phyloP scores from a whole-genome alignment of 805 yeast genomes.

The Yarrowia hollandica region DNA sequence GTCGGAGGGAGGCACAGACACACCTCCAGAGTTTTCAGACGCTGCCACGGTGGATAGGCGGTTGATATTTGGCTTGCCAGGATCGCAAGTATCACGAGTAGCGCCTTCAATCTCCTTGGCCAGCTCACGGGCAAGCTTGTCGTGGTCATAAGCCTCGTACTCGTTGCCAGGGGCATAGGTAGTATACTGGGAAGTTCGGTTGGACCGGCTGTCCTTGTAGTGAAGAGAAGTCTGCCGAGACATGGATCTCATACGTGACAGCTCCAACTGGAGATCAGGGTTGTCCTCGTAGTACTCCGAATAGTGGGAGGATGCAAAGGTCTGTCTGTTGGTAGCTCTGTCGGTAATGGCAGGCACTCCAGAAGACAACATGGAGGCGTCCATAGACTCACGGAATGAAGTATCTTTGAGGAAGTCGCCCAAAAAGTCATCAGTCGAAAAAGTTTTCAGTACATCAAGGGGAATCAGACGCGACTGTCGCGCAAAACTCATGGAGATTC shows the following conservation, averaged over 20 bases:
- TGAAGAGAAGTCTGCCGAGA: conserved; percentile 18
- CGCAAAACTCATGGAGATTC: conserved; percentile 25
- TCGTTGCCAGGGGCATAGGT: not conserved
- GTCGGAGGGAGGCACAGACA: conserved; percentile 17
- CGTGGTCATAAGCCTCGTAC: conserved; percentile 17
- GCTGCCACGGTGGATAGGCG: conserved; percentile 20
- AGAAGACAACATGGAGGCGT: conserved; percentile 19
- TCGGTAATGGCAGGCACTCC: conserved; percentile 1
- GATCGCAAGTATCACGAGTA: not conserved
- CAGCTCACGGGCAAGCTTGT: conserved; percentile 12
- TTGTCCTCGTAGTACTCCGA: conserved; percentile 27
- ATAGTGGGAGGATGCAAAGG: conserved; percentile 21
- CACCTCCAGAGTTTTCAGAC: conserved; percentile 17
- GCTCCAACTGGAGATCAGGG: conserved; percentile 29
- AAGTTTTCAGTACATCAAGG: conserved; percentile 10
- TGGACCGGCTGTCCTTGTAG: conserved; percentile 16
- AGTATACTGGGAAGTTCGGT: conserved; percentile 23
- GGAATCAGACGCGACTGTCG: conserved; percentile 27
- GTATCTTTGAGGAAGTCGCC: conserved; percentile 27
- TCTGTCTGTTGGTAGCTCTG: conserved; percentile 25
- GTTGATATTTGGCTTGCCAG: conserved; percentile 6
- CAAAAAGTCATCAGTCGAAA: conserved; percentile 10
- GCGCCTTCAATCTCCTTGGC: conserved; percentile 19
- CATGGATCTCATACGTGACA: conserved; percentile 27
- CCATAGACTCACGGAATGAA: conserved; percentile 25